These are phyloP conservation scores for Beauveria asiatica DNA, from an alignment of 2,329 filamentous ascomycete species.

Conservation along the genomic window DNA sequence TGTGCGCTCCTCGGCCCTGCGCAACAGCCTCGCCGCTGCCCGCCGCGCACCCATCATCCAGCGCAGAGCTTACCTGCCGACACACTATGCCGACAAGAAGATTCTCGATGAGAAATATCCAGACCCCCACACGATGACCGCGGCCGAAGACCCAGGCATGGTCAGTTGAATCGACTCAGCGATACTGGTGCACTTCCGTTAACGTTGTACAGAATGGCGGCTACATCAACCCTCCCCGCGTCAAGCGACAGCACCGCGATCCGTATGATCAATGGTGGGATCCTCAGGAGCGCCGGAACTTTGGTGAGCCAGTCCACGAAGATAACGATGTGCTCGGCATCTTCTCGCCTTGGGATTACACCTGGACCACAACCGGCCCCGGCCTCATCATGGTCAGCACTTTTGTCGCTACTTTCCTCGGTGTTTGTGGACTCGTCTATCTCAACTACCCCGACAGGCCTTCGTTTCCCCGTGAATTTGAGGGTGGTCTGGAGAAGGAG, in stretches of 20 bases:
- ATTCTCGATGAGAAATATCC: constrained; percentile 45
- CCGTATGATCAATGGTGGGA: constrained; percentile 95
- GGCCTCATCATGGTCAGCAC: constrained; percentile 58
- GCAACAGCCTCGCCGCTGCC: constrained; percentile 35
- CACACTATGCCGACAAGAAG: constrained; percentile 36
- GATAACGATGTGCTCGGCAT: constrained; percentile 90
- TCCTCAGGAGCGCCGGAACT: constrained; percentile 94
- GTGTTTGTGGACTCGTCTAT: constrained; percentile 59
- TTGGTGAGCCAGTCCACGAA: constrained; percentile 91
- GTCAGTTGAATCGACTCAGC: constrained; percentile 33
- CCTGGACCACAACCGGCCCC: constrained; percentile 64
- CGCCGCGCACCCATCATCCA: constrained; percentile 46
- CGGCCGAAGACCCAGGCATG: constrained; percentile 59
- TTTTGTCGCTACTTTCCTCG: constrained; percentile 57
- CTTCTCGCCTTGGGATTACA: constrained; percentile 85
- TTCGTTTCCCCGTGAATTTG: constrained; percentile 61
- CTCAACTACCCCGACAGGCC: constrained; percentile 63
- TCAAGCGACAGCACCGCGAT: constrained; percentile 89
- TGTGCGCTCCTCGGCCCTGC: constrained; percentile 38
- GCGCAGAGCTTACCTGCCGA: constrained; percentile 49
- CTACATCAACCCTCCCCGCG: constrained; percentile 67
- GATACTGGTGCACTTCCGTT: not conserved
- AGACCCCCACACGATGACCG: constrained; percentile 38
- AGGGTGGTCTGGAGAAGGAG: constrained; percentile 64
- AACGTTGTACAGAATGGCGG: constrained; percentile 59